These are phyloP conservation scores for Colletotrichum spaethianum DNA, from an alignment of 2,329 filamentous ascomycete species.

Conservation along the genomic window DNA sequence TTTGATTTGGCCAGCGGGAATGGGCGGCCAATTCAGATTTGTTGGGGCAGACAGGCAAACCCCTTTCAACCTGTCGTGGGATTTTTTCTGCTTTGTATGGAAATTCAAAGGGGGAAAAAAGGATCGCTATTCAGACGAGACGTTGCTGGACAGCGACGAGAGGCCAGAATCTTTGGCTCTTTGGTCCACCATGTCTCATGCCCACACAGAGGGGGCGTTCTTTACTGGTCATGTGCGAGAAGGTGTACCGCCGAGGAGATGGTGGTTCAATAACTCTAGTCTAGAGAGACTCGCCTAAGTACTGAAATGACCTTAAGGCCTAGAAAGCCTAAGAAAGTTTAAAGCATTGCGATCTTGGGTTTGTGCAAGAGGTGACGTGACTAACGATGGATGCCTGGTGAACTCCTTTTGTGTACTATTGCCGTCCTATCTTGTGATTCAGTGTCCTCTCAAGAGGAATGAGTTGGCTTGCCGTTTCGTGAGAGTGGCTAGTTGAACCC, in stretches of 20 bases:
- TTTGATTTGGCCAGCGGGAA: constrained; percentile 37
- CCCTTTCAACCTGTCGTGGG: constrained; percentile 36
- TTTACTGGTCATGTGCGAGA: constrained; percentile 26
- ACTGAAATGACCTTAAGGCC: constrained; percentile 33
- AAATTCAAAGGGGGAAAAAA: constrained; percentile 24
- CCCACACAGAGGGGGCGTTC: constrained; percentile 7
- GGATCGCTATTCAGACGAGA: constrained; percentile 37
- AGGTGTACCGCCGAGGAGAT: neutral
- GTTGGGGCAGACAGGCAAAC: constrained; percentile 36
- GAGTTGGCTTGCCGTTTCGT: neutral
- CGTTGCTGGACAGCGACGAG: constrained; percentile 19
- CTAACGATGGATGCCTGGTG: neutral
- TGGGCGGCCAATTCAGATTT: constrained; percentile 35
- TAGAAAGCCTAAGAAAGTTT: constrained; percentile 29
- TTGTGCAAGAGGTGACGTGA: neutral
- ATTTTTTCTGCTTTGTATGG: constrained; percentile 29
- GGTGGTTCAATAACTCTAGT: constrained; percentile 15
- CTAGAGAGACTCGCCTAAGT: constrained; percentile 23
- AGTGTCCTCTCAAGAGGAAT: neutral
- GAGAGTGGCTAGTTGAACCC: neutral
- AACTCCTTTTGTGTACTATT: too few species aligned
- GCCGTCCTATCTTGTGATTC: neutral
- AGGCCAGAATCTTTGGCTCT: constrained; percentile 5
- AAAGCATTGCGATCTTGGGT: neutral
- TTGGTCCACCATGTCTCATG: constrained; percentile 16